Evolutionary conservation across 2,329 filamentous ascomycete species (phyloP), one percentile per base, ranked within the genome.

Genomic region (Hypocrella siamensis): DNA sequence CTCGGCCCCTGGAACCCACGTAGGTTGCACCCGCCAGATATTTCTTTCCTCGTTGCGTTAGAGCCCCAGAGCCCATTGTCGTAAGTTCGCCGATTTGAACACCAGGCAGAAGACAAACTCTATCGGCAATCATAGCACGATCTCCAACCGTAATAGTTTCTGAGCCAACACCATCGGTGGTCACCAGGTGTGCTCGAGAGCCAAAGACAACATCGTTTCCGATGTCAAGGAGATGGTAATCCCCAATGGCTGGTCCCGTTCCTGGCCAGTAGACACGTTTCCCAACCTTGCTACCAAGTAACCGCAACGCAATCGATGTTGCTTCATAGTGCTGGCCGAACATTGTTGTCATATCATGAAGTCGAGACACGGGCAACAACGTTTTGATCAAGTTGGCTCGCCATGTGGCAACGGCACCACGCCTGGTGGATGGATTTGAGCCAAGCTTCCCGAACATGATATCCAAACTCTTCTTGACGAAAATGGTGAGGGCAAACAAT

Each of bases 171-270:
- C 58, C 62, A 42, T 73, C 67, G 0, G 64, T 63, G 2, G 65
- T 71, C 19, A 70, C 46, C 1, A 73, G 41, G 34, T 67, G 58
- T 3, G 66, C 61, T 3, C 66, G 58, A 10, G 66, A 70, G 0
- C 68, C 67, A 38, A 73, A 72, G 8, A 72, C 65, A n/a, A 72
- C 67, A 44, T 72, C 62, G 34, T 70, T 60, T 8, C 68, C 68
- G 37, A 72, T 54, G 17, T 71, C 58, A 9, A 72, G 42, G 1
- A 71, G 49, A 37, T 70, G 62, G 38, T 69, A 71, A 38, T 71
- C 64, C 12, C 62, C 57, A 22, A 70, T 60, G 2, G 48, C 51
- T 1, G 66, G 67, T 1, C 67, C 67, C 12, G 63, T 68, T 7
- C 67, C 67, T 3, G 67, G 67, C 67, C 67, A 71, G 45, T 71